Evolutionary conservation across 805 yeast species (phyloP).

Genomic region (Isabelozyma heimii): DNA sequence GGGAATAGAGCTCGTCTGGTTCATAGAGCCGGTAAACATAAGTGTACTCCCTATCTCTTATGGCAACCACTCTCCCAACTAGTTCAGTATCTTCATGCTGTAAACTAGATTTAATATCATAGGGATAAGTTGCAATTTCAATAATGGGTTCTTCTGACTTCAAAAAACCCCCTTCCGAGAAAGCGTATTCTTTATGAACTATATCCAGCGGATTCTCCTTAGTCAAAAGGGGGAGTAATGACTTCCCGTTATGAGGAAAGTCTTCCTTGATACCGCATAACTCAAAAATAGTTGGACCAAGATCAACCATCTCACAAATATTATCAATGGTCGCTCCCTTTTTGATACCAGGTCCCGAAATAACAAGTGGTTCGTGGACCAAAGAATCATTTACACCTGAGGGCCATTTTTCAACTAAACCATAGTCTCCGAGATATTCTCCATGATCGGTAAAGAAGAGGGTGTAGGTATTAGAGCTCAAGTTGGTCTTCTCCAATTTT

Average conservation of each 20-base stretch:
- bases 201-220: neutral
- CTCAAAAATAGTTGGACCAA: constrained; percentile 10
- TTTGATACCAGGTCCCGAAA: constrained; percentile 7
- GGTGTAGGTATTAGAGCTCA: constrained; percentile 2
- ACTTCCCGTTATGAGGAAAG: constrained; percentile 3
- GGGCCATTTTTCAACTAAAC: constrained; percentile 14
- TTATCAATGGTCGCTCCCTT: constrained; percentile 4
- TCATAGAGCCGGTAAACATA: constrained; percentile 3
- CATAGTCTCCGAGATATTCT: constrained; percentile 13
- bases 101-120: constrained; percentile 1
- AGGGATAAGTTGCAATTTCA: constrained; percentile 3
- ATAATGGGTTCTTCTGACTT: constrained; percentile 1
- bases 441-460: constrained; percentile 15
- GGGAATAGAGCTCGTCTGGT: constrained; percentile 1
- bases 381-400: constrained; percentile 11
- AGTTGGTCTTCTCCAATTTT: neutral
- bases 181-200: neutral
- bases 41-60: constrained; percentile 1
- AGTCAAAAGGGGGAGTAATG: neutral
- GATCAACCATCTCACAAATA: constrained; percentile 10
- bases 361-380: constrained; percentile 6
- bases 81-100: constrained; percentile 1
- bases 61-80: constrained; percentile 3
- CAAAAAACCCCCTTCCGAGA: constrained; percentile 1
- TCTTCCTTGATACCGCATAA: constrained; percentile 1